Base-by-base conservation (phyloP, 1,284 basidiomycete species). In the Cryptococcus floricola region DNA sequence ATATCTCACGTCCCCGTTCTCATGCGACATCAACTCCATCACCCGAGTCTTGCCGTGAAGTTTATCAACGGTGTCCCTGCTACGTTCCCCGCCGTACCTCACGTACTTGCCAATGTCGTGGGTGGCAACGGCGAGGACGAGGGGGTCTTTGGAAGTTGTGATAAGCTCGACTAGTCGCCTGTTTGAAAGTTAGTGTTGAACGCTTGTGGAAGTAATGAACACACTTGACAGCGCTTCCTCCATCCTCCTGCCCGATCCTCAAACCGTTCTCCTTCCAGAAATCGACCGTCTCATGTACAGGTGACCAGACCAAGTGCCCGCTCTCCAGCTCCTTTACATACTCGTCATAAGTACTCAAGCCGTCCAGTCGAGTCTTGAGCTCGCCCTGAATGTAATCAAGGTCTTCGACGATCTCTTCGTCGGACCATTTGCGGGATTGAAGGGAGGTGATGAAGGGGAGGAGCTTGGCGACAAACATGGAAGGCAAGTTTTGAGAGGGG, bases 251-350 rank as follows among this genome's bases (percentile, higher is more conserved):
- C 53, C 91, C 89, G 61, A 92, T 89, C 50, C 97, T 77, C 70
- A 86, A 77, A 0, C 88, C 91, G 70, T 98, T 98, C 78, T 95
- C 91, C 70, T 89, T 91, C 95, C 95, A 98, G 78, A 99, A 99
- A 51, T 92, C 86, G 57, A 98, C 95, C 7, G 89, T 91, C 70
- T 93, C 89, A 71, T 98, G 96, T 18, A 92, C 89, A 5, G 95
- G 94, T 6, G 91, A 87, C 90, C 93, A 98, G 5, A 90, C 88
- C 13, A 98, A 79, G 71, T 92, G 90, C 1, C 94, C 94, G 1
- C 89, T 91, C 28, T 85, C 80, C 18, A 98, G 80, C 74, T 98
- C 95, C 0, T 91, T 92, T 7, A 84, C 84, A 73, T 98, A 98
- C 77, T 97, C 93, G 73, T 98, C 96, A 74, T 89, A 98, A 0